Conservation (phyloP, 2,329 filamentous ascomycete species). For the Alternaria solani region DNA sequence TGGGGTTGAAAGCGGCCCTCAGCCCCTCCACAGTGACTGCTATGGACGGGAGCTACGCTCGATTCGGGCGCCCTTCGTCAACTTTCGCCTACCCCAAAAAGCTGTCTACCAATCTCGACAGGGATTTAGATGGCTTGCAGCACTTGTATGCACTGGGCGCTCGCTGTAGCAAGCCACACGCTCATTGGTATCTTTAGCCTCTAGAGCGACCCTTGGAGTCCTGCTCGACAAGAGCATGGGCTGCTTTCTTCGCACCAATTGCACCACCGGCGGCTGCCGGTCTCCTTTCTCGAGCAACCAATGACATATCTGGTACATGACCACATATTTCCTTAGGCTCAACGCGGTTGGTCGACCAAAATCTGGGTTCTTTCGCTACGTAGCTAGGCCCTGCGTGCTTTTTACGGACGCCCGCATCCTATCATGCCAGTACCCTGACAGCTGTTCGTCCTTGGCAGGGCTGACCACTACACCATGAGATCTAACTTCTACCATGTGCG, state of each 20-base stretch:
- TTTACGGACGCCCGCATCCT: constrained; percentile 37
- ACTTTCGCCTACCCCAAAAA: constrained; percentile 16
- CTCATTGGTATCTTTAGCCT: constrained; percentile 32
- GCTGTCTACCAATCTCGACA: constrained; percentile 29
- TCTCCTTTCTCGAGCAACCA: constrained; percentile 23
- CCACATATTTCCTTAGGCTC: constrained; percentile 23
- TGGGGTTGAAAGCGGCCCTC: constrained; percentile 44
- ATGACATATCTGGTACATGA: constrained; percentile 21
- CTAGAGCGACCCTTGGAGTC: constrained; percentile 31
- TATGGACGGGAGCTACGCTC: constrained; percentile 36
- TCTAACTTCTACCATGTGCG: constrained; percentile 4
- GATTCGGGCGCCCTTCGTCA: constrained; percentile 29
- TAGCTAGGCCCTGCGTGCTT: constrained; percentile 24
- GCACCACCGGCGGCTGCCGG: constrained; percentile 24
- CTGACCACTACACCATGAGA: constrained; percentile 16
- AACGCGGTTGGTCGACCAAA: constrained; percentile 20
- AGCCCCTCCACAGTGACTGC: constrained; percentile 34
- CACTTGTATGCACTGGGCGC: constrained; percentile 36
- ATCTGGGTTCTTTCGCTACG: constrained; percentile 20
- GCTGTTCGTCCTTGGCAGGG: constrained; percentile 26
- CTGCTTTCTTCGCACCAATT: constrained; percentile 43
- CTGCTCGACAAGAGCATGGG: constrained; percentile 29
- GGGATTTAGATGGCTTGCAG: constrained; percentile 32
- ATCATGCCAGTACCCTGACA: constrained; percentile 30
- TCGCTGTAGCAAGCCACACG: constrained; percentile 29